Percentiles rank a stretch among this genome's conserved stretches.
These are phyloP conservation scores for Eucalyptus regnans DNA, from an alignment of 345 rosid genomes.

Conservation along the genomic window DNA sequence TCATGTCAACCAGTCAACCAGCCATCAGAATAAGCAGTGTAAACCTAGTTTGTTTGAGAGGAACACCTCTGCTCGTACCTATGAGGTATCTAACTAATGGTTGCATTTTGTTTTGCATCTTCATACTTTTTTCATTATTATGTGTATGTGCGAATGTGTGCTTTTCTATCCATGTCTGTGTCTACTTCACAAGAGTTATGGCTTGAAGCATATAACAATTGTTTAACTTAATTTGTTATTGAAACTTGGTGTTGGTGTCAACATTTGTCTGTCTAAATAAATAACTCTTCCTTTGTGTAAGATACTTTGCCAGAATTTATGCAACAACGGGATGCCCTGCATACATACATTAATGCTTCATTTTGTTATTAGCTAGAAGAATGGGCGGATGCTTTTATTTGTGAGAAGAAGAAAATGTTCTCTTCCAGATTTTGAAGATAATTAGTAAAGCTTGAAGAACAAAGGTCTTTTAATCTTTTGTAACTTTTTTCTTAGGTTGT, in stretches of 20 bases:
- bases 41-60: conserved; percentile 41
- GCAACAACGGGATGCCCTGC: neutral
- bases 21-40: neutral
- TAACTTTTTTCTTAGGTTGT: neutral
- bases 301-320: neutral
- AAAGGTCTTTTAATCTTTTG: neutral
- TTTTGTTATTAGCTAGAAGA: neutral
- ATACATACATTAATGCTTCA: neutral
- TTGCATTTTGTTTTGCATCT: neutral
- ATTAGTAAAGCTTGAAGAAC: neutral
- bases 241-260: neutral
- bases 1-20: neutral
- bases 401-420: neutral
- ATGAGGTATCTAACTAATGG: conserved; percentile 18
- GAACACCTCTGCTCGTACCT: conserved; percentile 30
- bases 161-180: neutral
- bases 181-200: neutral
- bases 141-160: neutral
- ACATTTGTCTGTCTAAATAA: neutral
- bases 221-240: neutral
- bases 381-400: neutral
- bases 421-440: neutral
- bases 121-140: neutral
- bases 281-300: neutral
- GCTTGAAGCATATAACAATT: neutral